Base-by-base conservation (phyloP, 768 basidiomycete species). In the Podaxis rugospora region DNA sequence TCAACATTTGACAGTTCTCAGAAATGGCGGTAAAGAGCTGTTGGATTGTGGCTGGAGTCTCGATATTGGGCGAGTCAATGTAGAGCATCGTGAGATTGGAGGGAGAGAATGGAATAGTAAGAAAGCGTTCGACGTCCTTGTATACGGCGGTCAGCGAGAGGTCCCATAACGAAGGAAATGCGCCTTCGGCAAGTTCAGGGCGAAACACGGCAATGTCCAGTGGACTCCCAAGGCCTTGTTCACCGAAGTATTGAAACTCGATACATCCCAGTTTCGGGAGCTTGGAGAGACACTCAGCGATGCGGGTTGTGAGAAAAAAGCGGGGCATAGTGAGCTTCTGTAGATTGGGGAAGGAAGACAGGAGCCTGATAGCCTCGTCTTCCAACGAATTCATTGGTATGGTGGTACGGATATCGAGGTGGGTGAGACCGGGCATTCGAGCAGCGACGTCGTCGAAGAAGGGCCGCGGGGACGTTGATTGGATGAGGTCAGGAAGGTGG, bases 241-340 rank as follows among this genome's bases (percentile, higher is more conserved):
- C 57, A 2, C 59, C 49, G 37, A 44, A 50, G 32, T 58, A 64
- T 37, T 62, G 61, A 44, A 55, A 64, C 27, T 64, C 64, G 11
- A 64, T 47, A 4, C 49, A 57, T 1, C 58, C 57, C 2, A 64
- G 64, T 11, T 61, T 56, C 2, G 63, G 51, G 9, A 62, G 52
- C 16, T 16, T 21, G 7, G 63, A 57, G 4, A 62, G 53, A 40
- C 44, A 61, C 9, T 55, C 57, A 1, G 58, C 46, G 11, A 64
- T 4, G 10, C 52, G 47, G 3, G 56, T 47, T 11, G 55, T 57
- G 40, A 55, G 44, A 27, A 25, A 64, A 44, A 59, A 64, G 13
- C 64, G 55, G 4, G 64, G 64, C 21, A 61, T 25, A 21, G 55
- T 23, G 25, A 64, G 11, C 21, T 55, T 54, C 16, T 55, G 57